These are phyloP conservation scores for Fraxinus nigra DNA, from an alignment of 305 asterid species.

Conservation along the genomic window DNA sequence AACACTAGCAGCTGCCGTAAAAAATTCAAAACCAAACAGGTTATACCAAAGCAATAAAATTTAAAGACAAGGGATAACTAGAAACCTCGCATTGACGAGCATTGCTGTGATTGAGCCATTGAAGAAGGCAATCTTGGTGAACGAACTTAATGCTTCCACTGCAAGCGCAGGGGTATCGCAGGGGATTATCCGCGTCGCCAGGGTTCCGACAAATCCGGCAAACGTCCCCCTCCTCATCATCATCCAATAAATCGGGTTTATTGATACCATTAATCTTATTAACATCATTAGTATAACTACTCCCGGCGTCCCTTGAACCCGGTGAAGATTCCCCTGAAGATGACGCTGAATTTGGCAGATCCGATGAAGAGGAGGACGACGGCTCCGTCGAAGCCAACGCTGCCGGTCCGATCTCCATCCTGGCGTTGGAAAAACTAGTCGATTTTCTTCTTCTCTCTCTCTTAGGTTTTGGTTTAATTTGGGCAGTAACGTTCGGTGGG, in stretches of 20 bases:
- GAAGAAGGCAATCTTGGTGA: constrained; percentile 95
- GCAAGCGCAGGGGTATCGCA: constrained; percentile 96
- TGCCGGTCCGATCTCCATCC: constrained; percentile 88
- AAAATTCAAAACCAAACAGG: background rate
- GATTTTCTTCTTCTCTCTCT: constrained; percentile 26
- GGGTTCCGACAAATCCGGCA: constrained; percentile 98
- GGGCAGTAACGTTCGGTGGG: background rate
- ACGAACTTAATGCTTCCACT: constrained; percentile 97
- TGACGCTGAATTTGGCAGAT: constrained; percentile 31
- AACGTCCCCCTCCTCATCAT: constrained; percentile 88
- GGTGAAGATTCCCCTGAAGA: constrained; percentile 49
- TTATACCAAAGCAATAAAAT: background rate
- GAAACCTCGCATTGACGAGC: constrained; percentile 97
- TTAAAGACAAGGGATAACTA: background rate
- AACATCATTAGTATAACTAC: constrained; percentile 22
- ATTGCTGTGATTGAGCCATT: constrained; percentile 99
- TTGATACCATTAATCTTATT: constrained; percentile 26
- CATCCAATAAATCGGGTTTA: constrained; percentile 63
- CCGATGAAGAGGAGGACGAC: constrained; percentile 37
- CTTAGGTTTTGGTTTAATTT: constrained; percentile 30
- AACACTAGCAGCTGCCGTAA: background rate
- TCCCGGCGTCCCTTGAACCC: constrained; percentile 29
- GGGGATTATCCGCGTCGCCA: constrained; percentile 81
- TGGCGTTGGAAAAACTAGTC: constrained; percentile 45
- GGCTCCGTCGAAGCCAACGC: constrained; percentile 42